Base-by-base conservation (phyloP, 768 basidiomycete species). In the Xanthoconium stramineum region DNA sequence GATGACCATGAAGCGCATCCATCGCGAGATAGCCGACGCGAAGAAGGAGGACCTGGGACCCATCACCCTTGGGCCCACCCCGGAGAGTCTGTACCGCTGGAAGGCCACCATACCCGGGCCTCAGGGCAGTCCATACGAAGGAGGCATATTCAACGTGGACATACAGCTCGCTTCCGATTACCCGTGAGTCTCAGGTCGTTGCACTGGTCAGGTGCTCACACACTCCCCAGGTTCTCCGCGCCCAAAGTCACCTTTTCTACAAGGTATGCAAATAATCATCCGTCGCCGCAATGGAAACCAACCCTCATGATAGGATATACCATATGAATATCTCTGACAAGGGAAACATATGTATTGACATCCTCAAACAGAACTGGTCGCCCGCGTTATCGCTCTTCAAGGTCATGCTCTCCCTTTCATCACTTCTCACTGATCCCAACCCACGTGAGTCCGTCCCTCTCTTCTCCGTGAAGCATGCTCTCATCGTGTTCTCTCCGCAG, bases 381-480 rank as follows among this genome's bases (percentile, higher is more conserved):
- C 94, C 94, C 8, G 94, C 94, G 3, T 73, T 98, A 20, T 95
- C 93, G 3, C 77, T 98, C 47, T 94, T 91, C 79, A 97, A 98
- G 76, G 90, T 96, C 65, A 86, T 98, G 72, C 83, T 98, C 19
- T 95, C 93, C 29, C 80, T 98, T 5, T 95, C 93, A 0, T 95
- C 93, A 0, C 82, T 98, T 12, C 78, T 98, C 48, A 94, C 93
- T 12, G 94, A 97, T 63, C 94, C 94, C 0, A 98, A 98, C 75
- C 94, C 94, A 1, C 81, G 92, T 93, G 68, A 57, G 90, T 78
- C 35, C 28, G 1, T 36, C 56, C 32, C 32, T 15, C 14, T 47
- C 29, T 28, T 47, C 28, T 28, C 46, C 37, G 24, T 5, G 30
- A n/a, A 33, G 32, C 52, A 7, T 35, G 55, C 53, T 47, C 28